Base-by-base conservation (phyloP, 495 filamentous ascomycete genomes). In the Rusavskia elegans region DNA sequence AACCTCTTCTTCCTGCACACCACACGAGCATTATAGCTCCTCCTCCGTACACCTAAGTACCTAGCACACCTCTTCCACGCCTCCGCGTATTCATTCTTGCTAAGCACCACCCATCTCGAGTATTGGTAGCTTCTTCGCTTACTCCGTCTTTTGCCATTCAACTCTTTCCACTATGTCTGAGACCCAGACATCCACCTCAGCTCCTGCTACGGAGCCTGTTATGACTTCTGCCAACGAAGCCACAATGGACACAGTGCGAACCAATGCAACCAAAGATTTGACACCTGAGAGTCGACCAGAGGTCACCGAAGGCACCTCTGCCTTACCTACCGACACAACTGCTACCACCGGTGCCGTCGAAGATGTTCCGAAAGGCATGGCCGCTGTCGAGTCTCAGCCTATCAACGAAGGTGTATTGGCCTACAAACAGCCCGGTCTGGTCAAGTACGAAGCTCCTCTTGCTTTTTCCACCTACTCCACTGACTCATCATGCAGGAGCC, bases 351-450 rank as follows among this genome's bases (percentile, higher is more conserved):
- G 61, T 11, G 49, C 54, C 2, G 55, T 53, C 35, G 58, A 64
- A 52, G 72, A 72, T 65, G 60, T 63, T 38, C 65, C 56, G 36
- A 61, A 63, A 45, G 64, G 64, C 42, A 63, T 63, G 25, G 68
- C 72, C 54, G 72, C 75, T 54, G 73, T 79, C 56, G 75, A 81
- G 64, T 55, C 67, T 11, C 70, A 83, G 67, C 80, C 79, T 36
- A 70, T 85, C 54, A 77, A 78, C 56, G 83, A 89, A 63, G 90
- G 90, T 54, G 70, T 72, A 55, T 77, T 95, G 38, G 83, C 82
- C 59, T 83, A 89, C 83, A 94, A 95, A 78, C 84, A 75, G 53
- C 82, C 87, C 40, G 88, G 88, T 71, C 79, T 95, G 55, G 76
- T 89, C 67, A 90, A 95, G 90, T 97, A 80, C 71, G 87, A 71